Evolutionary conservation across 306 rosid species (phyloP), one percentile per base, ranked within the genome.

Genomic region (Quercus parvula): DNA sequence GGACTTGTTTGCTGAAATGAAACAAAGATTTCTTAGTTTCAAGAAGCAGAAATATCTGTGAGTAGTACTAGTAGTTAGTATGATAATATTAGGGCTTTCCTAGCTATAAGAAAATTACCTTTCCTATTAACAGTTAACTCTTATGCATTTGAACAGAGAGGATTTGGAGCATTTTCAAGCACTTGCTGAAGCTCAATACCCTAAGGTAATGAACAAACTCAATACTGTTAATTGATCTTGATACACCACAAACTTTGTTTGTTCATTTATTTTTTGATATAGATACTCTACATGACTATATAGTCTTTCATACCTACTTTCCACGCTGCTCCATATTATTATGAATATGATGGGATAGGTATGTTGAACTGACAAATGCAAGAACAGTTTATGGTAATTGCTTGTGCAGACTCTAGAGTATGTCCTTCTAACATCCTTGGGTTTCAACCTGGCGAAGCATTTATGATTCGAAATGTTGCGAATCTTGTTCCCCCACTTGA

Each of bases 331-430:
- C 31, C 52, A 73, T 66, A n/a, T 44, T 62, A 33, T 41, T 84
- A 19, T 75, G 19, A 77, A 44, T 77, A 73, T 59, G 6, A 46
- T 79, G 33, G 68, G 55, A 78, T 24, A 57, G 46, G 85, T 35
- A 58, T 12, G 67, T 74, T 59, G 71, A 74, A 80, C 99, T 92
- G 87, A 88, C 88, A 81, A 86, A 79, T 83, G 71, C 89, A 79
- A 84, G 77, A 77, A 80, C 93, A 92, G 99, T 92, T 92, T 82
- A 79, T 95, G 98, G 98, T 91, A 78, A 93, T 95, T 83, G 92
- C 89, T 84, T 95, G 99, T 87, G 98, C 92, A 87, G 98, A 93
- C 83, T 95, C 98, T 56, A 90, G 98, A 78, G 98, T 95, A 30
- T 95, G 99, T 78, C 99, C 97, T 71, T 93, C 99, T 57, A 93